These are phyloP conservation scores for Talaromyces liani DNA, from an alignment of 495 filamentous ascomycete species.

Conservation along the genomic window DNA sequence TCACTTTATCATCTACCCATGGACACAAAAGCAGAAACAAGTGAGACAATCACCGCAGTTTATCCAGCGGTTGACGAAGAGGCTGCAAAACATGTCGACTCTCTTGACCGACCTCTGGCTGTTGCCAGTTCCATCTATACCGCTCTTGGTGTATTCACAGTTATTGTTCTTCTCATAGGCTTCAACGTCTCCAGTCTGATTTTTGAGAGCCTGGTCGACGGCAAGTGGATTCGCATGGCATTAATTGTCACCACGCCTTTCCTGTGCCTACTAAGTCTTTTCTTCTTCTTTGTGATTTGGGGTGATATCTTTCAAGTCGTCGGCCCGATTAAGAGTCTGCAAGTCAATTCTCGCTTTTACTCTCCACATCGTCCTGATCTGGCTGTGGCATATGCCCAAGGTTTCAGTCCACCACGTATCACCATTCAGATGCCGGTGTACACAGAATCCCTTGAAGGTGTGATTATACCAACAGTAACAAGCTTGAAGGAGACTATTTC, in stretches of 20 bases:
- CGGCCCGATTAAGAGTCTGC: conserved; percentile 8
- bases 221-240: conserved; percentile 17
- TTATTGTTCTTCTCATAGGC: not conserved
- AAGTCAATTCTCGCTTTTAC: conserved; percentile 13
- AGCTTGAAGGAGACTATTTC: conserved; percentile 58
- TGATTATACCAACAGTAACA: conserved; percentile 54
- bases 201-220: conserved; percentile 19
- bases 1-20: not conserved
- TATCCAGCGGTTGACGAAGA: not conserved
- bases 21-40: not conserved
- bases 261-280: conserved; percentile 17
- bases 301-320: conserved; percentile 11
- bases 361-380: conserved; percentile 10
- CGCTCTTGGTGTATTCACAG: conserved; percentile 15
- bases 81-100: conserved; percentile 1
- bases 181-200: conserved; percentile 12
- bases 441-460: conserved; percentile 59
- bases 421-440: conserved; percentile 69
- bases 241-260: conserved; percentile 22
- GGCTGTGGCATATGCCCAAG: not conserved
- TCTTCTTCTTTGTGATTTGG: conserved; percentile 15
- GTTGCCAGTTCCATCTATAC: conserved; percentile 16
- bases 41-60: not conserved
- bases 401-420: conserved; percentile 11
- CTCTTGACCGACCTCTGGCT: conserved; percentile 5